Conservation (phyloP, 1,284 basidiomycete genomes). For the Athelia psychrophila region DNA sequence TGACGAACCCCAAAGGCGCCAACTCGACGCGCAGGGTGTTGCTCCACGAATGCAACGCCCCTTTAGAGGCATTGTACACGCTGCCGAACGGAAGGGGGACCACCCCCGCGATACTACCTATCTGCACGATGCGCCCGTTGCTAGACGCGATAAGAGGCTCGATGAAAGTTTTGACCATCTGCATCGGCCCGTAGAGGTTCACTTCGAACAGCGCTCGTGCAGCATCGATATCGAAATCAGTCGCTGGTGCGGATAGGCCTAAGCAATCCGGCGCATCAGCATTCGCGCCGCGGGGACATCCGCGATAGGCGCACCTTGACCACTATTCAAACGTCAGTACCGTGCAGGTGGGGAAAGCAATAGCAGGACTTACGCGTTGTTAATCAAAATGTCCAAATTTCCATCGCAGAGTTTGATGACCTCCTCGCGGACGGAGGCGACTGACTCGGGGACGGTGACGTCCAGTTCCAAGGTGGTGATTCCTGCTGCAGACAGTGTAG, state of each 20-base stretch:
- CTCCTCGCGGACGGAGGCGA: slow-evolving; percentile 13
- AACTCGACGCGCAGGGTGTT: slow-evolving; percentile 28
- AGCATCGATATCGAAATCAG: slow-evolving; percentile 16
- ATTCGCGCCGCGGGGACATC: not conserved
- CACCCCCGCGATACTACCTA: slow-evolving; percentile 22
- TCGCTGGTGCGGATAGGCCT: slow-evolving; percentile 10
- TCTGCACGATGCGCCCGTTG: slow-evolving; percentile 23
- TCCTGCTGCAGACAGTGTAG: slow-evolving; percentile 15
- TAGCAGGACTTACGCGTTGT: slow-evolving; percentile 27
- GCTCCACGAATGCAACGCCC: slow-evolving; percentile 21
- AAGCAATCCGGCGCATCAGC: slow-evolving; percentile 6
- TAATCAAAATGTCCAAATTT: slow-evolving; percentile 27
- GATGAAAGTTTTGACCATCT: slow-evolving; percentile 26
- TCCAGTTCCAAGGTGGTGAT: slow-evolving; percentile 27
- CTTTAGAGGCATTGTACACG: slow-evolving; percentile 27
- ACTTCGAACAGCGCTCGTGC: slow-evolving; percentile 18
- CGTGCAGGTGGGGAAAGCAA: not conserved
- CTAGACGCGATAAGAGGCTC: slow-evolving; percentile 23
- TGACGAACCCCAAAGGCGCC: slow-evolving; percentile 21
- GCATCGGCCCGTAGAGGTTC: slow-evolving; percentile 19
- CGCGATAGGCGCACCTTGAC: slow-evolving; percentile 5
- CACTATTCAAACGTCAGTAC: not conserved
- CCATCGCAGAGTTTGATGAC: slow-evolving; percentile 22
- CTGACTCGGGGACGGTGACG: slow-evolving; percentile 20
- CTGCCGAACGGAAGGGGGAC: slow-evolving; percentile 23